These are phyloP conservation scores for Leccinum pachyderme DNA, from an alignment of 1,284 basidiomycete genomes.

Conservation along the genomic window DNA sequence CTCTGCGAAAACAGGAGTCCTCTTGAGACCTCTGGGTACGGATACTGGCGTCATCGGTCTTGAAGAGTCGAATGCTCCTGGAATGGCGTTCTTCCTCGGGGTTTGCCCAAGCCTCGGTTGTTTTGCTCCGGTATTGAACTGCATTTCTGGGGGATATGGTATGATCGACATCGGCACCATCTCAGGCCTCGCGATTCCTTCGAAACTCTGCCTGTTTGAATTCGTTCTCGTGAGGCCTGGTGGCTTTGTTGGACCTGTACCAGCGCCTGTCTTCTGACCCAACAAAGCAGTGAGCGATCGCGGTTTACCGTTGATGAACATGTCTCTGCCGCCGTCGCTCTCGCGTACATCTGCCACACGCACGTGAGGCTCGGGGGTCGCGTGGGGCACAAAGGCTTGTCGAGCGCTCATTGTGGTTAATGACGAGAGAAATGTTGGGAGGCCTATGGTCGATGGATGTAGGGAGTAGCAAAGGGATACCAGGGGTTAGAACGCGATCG, in stretches of 20 bases:
- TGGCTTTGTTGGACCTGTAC: slow-evolving; percentile 2
- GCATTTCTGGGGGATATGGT: slow-evolving; percentile 15
- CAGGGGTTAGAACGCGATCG: background rate
- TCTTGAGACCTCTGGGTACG: slow-evolving; percentile 14
- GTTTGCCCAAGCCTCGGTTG: slow-evolving; percentile 16
- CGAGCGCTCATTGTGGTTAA: slow-evolving; percentile 24
- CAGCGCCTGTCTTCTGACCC: slow-evolving; percentile 14
- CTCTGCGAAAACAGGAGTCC: slow-evolving; percentile 2
- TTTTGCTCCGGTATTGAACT: background rate
- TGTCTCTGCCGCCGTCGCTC: slow-evolving; percentile 9
- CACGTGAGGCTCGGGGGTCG: slow-evolving; percentile 11
- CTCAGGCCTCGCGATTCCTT: slow-evolving; percentile 23
- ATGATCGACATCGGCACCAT: slow-evolving; percentile 26
- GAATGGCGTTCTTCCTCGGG: slow-evolving; percentile 15
- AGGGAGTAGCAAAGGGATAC: background rate
- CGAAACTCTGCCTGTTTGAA: slow-evolving; percentile 20
- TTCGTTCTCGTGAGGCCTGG: slow-evolving; percentile 11
- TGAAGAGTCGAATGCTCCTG: slow-evolving; percentile 12
- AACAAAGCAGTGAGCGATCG: slow-evolving; percentile 25
- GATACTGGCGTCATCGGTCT: slow-evolving; percentile 22
- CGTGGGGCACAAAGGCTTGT: slow-evolving; percentile 26
- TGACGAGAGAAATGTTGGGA: background rate
- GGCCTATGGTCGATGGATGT: background rate
- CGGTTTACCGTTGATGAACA: slow-evolving; percentile 11
- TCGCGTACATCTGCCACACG: slow-evolving; percentile 3